A percentile compares a stretch with the other conserved stretches of the same genome.
These are phyloP conservation scores for Tricholoma saponaceum DNA, from an alignment of 768 basidiomycete genomes.

Conservation along the genomic window DNA sequence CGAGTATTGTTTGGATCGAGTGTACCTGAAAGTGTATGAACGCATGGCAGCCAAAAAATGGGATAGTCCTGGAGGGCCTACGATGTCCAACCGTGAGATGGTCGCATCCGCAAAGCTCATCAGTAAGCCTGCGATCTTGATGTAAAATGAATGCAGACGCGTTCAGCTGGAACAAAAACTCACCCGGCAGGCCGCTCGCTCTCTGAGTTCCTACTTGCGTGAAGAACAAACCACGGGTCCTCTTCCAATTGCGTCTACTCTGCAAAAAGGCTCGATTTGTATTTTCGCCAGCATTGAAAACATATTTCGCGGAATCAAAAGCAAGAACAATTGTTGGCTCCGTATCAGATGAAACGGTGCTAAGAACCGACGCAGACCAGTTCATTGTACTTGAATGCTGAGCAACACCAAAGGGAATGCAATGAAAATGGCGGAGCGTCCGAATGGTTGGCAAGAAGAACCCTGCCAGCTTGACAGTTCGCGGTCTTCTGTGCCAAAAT, in stretches of 20 bases:
- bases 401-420: neutral
- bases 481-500: neutral
- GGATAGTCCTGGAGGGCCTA: slow-evolving; percentile 70
- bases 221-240: slow-evolving; percentile 68
- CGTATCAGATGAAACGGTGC: slow-evolving; percentile 66
- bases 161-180: neutral
- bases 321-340: slow-evolving; percentile 72
- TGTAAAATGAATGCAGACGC: slow-evolving; percentile 2
- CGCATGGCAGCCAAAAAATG: slow-evolving; percentile 74
- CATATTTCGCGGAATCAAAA: slow-evolving; percentile 77
- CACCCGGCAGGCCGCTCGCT: slow-evolving; percentile 72
- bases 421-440: neutral
- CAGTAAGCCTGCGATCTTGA: slow-evolving; percentile 48
- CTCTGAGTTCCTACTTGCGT: slow-evolving; percentile 61
- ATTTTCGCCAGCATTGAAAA: slow-evolving; percentile 87
- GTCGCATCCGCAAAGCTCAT: slow-evolving; percentile 80
- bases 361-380: slow-evolving; percentile 63
- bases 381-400: slow-evolving; percentile 31
- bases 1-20: neutral
- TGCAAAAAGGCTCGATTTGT: slow-evolving; percentile 72
- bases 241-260: slow-evolving; percentile 60
- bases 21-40: slow-evolving; percentile 62
- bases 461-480: neutral
- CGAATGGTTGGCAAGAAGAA: neutral
- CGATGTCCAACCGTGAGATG: slow-evolving; percentile 50